phyloP scores from a whole-genome alignment of 768 basidiomycete species.

The Rhizopogon vesiculosus region DNA sequence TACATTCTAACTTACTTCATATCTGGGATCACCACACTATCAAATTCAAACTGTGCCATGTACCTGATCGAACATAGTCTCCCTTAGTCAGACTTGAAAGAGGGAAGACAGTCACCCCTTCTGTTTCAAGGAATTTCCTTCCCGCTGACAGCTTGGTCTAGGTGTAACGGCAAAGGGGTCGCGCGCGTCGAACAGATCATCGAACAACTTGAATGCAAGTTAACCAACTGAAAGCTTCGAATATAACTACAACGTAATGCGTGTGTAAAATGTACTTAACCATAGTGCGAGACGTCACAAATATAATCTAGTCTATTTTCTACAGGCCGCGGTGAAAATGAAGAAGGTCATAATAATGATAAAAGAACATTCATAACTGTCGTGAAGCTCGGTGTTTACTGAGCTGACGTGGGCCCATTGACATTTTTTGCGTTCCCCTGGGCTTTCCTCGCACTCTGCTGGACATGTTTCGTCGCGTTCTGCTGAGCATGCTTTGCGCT shows the following conservation, averaged over 20 bases:
- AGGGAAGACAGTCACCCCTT: too few species aligned
- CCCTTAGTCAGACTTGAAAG: too few species aligned
- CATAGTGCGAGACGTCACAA: slow-evolving; percentile 1
- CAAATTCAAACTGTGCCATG: not conserved
- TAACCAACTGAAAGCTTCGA: not conserved
- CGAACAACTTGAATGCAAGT: too few species aligned
- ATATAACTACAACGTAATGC: not conserved
- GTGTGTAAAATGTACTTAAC: not conserved
- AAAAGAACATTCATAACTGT: not conserved
- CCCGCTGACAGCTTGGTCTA: too few species aligned
- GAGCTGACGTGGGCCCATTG: slow-evolving; percentile 6
- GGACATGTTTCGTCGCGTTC: too few species aligned
- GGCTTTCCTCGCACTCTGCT: too few species aligned
- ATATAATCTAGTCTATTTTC: slow-evolving; percentile 21
- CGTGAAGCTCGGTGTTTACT: slow-evolving; percentile 4
- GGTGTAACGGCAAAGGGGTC: too few species aligned
- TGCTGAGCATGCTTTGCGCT: too few species aligned
- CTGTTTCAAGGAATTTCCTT: too few species aligned
- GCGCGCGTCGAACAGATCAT: too few species aligned
- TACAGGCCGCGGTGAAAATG: slow-evolving; percentile 9
- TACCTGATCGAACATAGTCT: not conserved
- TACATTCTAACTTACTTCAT: too few species aligned
- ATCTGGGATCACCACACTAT: not conserved
- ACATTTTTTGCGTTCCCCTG: not conserved
- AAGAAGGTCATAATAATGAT: slow-evolving; percentile 7